Base-by-base conservation (phyloP, 352 stramenopile genomes). In the Poterioochromonas sp. region DNA sequence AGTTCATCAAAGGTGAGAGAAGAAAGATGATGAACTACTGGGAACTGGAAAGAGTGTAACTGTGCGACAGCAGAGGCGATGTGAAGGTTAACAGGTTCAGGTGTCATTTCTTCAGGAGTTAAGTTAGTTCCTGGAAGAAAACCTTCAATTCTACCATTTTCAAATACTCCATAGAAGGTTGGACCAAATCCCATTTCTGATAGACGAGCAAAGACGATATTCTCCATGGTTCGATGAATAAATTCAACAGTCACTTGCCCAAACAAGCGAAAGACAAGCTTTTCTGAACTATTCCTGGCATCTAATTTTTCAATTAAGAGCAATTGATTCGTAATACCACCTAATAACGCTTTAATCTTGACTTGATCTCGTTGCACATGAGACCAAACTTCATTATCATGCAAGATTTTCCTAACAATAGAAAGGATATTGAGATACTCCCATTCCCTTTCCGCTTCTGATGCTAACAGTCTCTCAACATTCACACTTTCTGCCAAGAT, bases 281-380 rank as follows among this genome's bases (percentile, higher is more conserved):
- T 62, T 37, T 83, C n/a, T n/a, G n/a, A n/a, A n/a, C n/a, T n/a
- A n/a, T n/a, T 68, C 0, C n/a, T 26, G 20, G 53, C 32, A 22
- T n/a, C 32, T 34, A 88, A 83, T 68, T 89, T 87, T 29, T 84
- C 68, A 83, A 95, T 84, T 32, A 89, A 88, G 84, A 93, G 96
- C 34, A 97, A 87, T 76, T 89, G 86, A 80, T 97, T 97, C 20
- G 92, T 97, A 83, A 97, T 96, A 60, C 92, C 92, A 58, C 92
- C 92, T 44, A 32, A 44, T 39, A 69, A n/a, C 29, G 12, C 26
- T 34, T 8, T 62, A 18, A 51, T 51, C 5, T 51, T 51, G n/a
- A n/a, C n/a, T n/a, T n/a, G n/a, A n/a, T n/a, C n/a, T n/a, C n/a
- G n/a, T n/a, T n/a, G n/a, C n/a, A n/a, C n/a, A n/a, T n/a, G n/a